These are phyloP conservation scores for Pilatotrama ljubarskyi DNA, from an alignment of 768 basidiomycete genomes.

Conservation along the genomic window DNA sequence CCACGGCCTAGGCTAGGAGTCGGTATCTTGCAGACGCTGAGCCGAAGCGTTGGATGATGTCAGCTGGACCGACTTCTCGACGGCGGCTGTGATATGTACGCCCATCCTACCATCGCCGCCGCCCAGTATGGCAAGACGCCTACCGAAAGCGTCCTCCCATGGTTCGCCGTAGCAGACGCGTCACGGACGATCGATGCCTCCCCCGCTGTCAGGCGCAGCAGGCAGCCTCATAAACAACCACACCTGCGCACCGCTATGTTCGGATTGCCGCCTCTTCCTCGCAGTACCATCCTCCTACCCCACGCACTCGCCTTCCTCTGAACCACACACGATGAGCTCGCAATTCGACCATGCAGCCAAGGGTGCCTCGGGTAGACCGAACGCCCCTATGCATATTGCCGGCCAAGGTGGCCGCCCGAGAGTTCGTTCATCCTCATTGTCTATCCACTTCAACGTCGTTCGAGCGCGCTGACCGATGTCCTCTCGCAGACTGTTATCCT, in stretches of 20 bases:
- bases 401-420: slow-evolving; percentile 5
- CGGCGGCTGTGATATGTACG: background rate
- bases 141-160: background rate
- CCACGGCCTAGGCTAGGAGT: too few species aligned
- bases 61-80: too few species aligned
- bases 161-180: background rate
- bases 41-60: too few species aligned
- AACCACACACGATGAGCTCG: slow-evolving; percentile 1
- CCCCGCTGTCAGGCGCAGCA: background rate
- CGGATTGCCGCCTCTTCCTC: too few species aligned
- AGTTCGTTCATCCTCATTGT: too few species aligned
- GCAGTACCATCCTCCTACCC: too few species aligned
- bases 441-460: background rate
- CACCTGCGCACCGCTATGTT: too few species aligned
- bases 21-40: too few species aligned
- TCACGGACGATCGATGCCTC: background rate
- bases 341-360: slow-evolving; percentile 1
- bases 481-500: slow-evolving; percentile 8
- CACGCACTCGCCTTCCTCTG: background rate
- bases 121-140: background rate
- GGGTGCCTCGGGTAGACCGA: slow-evolving; percentile 6
- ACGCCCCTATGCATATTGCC: background rate
- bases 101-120: background rate
- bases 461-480: too few species aligned
- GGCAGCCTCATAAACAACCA: background rate